Percentiles rank a stretch among this genome's conserved stretches.
Evolutionary conservation across 352 stramenopile genomes (phyloP).

Genomic region (Pythium aquatile): DNA sequence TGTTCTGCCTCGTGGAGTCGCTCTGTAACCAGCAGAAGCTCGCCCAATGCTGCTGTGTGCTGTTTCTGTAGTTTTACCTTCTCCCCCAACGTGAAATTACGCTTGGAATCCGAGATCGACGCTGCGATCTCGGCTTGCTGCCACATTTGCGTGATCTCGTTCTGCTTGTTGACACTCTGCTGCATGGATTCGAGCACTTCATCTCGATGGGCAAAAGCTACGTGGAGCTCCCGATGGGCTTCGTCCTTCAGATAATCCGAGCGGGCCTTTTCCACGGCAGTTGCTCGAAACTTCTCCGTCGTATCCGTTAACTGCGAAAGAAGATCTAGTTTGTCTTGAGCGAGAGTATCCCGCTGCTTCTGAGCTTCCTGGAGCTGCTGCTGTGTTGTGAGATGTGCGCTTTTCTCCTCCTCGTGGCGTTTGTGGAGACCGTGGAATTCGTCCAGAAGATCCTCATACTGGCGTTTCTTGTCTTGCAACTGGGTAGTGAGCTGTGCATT

Average conservation of each 20-base stretch:
- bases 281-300: constrained; percentile 25
- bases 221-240: constrained; percentile 28
- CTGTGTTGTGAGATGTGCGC: constrained; percentile 22
- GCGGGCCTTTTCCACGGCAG: constrained; percentile 34
- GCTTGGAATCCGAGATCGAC: constrained; percentile 61
- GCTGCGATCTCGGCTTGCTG: constrained; percentile 55
- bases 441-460: constrained; percentile 24
- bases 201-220: constrained; percentile 43
- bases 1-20: constrained; percentile 44
- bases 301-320: constrained; percentile 18
- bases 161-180: constrained; percentile 41
- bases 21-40: constrained; percentile 46
- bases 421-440: constrained; percentile 42
- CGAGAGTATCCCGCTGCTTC: constrained; percentile 10
- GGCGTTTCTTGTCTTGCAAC: constrained; percentile 28
- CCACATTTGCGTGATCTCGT: constrained; percentile 44
- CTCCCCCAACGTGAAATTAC: constrained; percentile 61
- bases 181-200: constrained; percentile 52
- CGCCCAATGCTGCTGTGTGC: constrained; percentile 38
- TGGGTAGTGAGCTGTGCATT: constrained; percentile 31
- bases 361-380: constrained; percentile 10
- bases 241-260: constrained; percentile 31
- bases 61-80: constrained; percentile 49
- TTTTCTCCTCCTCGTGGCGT: constrained; percentile 48
- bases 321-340: constrained; percentile 10